Base-by-base conservation (phyloP, 352 stramenopile species). In the Phytopythium boreale region DNA sequence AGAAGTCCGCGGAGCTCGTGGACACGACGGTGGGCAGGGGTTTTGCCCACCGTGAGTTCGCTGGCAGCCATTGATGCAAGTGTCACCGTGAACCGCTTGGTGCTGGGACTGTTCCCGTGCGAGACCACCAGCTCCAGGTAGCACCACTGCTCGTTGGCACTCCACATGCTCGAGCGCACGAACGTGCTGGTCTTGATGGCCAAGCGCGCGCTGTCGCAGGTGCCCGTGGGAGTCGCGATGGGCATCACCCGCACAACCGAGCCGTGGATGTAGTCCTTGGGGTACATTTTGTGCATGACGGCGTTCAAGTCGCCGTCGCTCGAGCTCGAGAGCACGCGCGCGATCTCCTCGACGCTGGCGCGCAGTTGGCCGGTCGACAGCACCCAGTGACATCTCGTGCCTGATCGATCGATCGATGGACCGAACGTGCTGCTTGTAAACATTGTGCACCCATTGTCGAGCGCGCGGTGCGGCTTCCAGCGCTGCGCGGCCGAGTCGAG, bases 101-200 rank as follows among this genome's bases (percentile, higher is more conserved):
- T 22, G 15, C 51, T 37, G 37, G 10, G 29, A 24, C 37, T 44
- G 14, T 15, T 59, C 41, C 46, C 55, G 41, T 20, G 15, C 36
- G 27, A 19, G 17, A 26, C 37, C 9, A 70, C 56, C 19, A 64
- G 60, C 47, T 83, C 74, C 29, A 82, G 68, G 56, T 69, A 79
- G 52, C 72, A 83, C 72, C 72, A 80, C 61, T 83, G 72, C 63
- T 83, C 72, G 55, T 83, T 80, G 34, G 59, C 62, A 14, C 67
- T 46, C 49, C 78, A 77, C 46, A 73, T 59, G 43, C 69, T 80
- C 31, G 72, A 74, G 36, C 72, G 68, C 26, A 71, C 62, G 60
- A 83, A 83, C 15, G 66, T 59, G 24, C 56, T 59, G 0, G 75
- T 82, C 59, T 82, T 82, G 63, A 82, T 67, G 11, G 61, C 46